These are phyloP conservation scores for Fusarium pseudograminearum DNA, from an alignment of 2,329 filamentous ascomycete genomes.

Conservation along the genomic window DNA sequence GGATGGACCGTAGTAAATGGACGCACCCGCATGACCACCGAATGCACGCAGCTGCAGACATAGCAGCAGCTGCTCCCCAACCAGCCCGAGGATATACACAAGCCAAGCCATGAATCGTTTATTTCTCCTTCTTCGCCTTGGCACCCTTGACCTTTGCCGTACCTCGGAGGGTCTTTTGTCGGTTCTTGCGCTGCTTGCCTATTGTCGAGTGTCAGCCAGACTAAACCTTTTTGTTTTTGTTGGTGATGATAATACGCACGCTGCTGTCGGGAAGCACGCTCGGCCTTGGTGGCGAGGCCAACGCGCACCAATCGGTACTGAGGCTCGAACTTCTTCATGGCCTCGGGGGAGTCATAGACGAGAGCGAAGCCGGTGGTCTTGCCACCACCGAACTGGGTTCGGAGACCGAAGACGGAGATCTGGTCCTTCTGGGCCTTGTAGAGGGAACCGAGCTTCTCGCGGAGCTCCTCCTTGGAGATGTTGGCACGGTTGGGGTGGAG, in stretches of 20 bases:
- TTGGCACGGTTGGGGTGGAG: conserved; percentile 98
- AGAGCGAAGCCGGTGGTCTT: conserved; percentile 99
- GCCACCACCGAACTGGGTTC: conserved; percentile 99
- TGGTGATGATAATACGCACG: conserved; percentile 81
- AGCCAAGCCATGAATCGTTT: conserved; percentile 61
- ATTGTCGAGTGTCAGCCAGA: conserved; percentile 50
- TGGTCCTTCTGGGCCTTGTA: conserved; percentile 99
- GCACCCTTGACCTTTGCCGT: conserved; percentile 98
- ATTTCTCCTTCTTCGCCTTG: conserved; percentile 94
- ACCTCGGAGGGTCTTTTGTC: conserved; percentile 97
- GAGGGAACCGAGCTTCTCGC: conserved; percentile 90
- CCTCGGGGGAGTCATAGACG: conserved; percentile 97
- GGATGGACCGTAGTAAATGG: conserved; percentile 36
- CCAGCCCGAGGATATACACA: conserved; percentile 51
- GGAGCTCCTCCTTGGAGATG: conserved; percentile 99
- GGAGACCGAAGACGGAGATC: conserved; percentile 97
- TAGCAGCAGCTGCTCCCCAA: conserved; percentile 40
- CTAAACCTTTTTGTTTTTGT: background rate
- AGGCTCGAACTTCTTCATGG: conserved; percentile 99
- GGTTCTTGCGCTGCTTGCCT: conserved; percentile 99
- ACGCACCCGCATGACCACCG: conserved; percentile 48
- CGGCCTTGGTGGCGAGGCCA: conserved; percentile 91
- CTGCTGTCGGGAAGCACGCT: conserved; percentile 98
- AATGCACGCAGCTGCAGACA: conserved; percentile 48
- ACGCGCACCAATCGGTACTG: conserved; percentile 96